These are phyloP conservation scores for Fraxinus americana DNA, from an alignment of 257 asterid species.

Conservation along the genomic window DNA sequence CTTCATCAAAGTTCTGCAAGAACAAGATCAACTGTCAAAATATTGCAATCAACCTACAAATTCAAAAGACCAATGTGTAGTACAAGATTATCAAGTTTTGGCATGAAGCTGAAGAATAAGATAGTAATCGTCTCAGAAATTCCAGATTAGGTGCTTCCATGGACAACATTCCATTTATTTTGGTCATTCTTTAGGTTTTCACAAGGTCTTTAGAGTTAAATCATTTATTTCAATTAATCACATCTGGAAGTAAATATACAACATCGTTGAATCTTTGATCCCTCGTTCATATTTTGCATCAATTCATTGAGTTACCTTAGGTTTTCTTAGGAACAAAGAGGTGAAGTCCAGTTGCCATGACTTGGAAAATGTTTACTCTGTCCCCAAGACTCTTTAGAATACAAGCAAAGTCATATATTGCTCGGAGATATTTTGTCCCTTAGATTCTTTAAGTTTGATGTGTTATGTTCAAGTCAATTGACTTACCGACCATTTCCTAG, in stretches of 20 bases:
- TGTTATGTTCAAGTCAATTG: neutral
- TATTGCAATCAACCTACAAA: neutral
- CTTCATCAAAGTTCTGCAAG: conserved; percentile 95
- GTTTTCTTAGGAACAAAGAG: neutral
- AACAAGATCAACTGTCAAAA: conserved; percentile 6
- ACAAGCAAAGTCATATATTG: neutral
- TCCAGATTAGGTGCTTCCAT: conserved; percentile 11
- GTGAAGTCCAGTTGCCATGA: neutral
- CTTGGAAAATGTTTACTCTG: neutral
- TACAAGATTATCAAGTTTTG: neutral
- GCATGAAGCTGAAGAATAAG: conserved; percentile 10
- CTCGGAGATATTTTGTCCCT: neutral
- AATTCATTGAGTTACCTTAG: neutral
- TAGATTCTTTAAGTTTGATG: neutral
- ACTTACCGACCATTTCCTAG: neutral
- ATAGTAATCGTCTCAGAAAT: neutral
- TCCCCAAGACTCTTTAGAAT: neutral
- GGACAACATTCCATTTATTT: neutral
- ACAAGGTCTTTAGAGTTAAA: conserved; percentile 7
- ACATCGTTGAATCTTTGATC: neutral
- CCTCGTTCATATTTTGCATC: neutral
- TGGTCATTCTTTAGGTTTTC: neutral
- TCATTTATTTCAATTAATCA: neutral
- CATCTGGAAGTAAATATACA: neutral
- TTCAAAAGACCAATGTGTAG: neutral